A percentile compares a stretch with the other conserved stretches of the same genome.
phyloP scores from a whole-genome alignment of 2,329 filamentous ascomycete species.

The Leptosphaerulina australis region DNA sequence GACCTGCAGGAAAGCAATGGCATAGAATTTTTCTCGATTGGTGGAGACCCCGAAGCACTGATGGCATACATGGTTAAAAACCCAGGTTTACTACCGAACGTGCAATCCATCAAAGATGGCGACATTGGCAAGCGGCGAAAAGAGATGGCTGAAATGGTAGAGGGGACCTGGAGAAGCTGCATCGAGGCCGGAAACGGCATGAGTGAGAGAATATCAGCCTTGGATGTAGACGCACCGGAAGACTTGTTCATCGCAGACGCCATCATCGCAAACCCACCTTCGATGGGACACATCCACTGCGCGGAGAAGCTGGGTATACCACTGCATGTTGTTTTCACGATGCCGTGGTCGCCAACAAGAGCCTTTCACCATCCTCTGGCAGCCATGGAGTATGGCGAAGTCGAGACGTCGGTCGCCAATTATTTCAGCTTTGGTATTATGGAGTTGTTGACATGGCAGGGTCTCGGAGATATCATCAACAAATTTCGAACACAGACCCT shows the following conservation, averaged over 20 bases:
- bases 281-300: constrained; percentile 61
- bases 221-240: constrained; percentile 20
- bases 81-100: constrained; percentile 48
- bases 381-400: constrained; percentile 51
- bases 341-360: constrained; percentile 58
- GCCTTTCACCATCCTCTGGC: constrained; percentile 59
- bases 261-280: constrained; percentile 36
- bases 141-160: constrained; percentile 37
- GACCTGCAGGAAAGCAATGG: constrained; percentile 25
- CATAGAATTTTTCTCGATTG: constrained; percentile 48
- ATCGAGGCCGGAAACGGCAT: constrained; percentile 48
- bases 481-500: constrained; percentile 49
- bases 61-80: constrained; percentile 61
- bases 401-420: constrained; percentile 49
- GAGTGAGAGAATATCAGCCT: constrained; percentile 16
- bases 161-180: constrained; percentile 47
- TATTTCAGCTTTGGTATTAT: constrained; percentile 56
- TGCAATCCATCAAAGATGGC: constrained; percentile 36
- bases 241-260: constrained; percentile 75
- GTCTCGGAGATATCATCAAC: constrained; percentile 57
- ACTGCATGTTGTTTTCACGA: constrained; percentile 83
- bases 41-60: constrained; percentile 49
- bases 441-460: constrained; percentile 60
- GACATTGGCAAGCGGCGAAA: constrained; percentile 42
- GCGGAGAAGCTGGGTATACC: constrained; percentile 76